These are phyloP conservation scores for Diaporthe ampelina DNA, from an alignment of 2,329 filamentous ascomycete genomes.

Conservation along the genomic window DNA sequence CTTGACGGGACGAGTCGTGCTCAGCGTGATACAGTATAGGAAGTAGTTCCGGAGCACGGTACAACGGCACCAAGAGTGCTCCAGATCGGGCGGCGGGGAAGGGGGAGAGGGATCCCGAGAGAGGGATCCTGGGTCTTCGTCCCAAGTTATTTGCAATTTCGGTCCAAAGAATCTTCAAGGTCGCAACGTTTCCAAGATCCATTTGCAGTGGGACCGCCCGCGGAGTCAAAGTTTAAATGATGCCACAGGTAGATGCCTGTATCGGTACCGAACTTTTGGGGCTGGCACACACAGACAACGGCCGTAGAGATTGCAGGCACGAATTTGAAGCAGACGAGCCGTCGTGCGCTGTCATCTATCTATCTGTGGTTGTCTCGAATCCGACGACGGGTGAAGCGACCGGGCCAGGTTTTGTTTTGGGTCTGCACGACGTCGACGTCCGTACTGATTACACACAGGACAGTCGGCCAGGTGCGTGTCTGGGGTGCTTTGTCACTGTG, in stretches of 20 bases:
- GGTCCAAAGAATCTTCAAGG: slow-evolving; percentile 35
- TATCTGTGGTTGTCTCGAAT: slow-evolving; percentile 11
- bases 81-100: slow-evolving; percentile 22
- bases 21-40: slow-evolving; percentile 9
- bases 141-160: slow-evolving; percentile 33
- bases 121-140: slow-evolving; percentile 20
- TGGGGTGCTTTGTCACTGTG: not conserved
- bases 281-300: slow-evolving; percentile 17
- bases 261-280: slow-evolving; percentile 28
- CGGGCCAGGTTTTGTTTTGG: slow-evolving; percentile 3
- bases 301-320: slow-evolving; percentile 28
- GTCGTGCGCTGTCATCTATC: not conserved
- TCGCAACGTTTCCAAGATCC: slow-evolving; percentile 32
- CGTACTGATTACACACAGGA: not conserved
- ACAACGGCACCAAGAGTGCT: slow-evolving; percentile 14
- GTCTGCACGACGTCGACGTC: not conserved
- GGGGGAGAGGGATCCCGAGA: slow-evolving; percentile 12
- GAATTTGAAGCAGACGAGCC: not conserved
- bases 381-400: slow-evolving; percentile 1
- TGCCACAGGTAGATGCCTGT: slow-evolving; percentile 29
- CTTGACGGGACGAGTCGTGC: slow-evolving; percentile 19
- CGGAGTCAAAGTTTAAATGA: slow-evolving; percentile 34
- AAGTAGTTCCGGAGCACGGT: slow-evolving; percentile 28
- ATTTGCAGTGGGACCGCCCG: slow-evolving; percentile 25
- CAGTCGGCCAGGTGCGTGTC: not conserved